Conservation (phyloP, 2,329 filamentous ascomycete genomes). For the Neonectria punicea region DNA sequence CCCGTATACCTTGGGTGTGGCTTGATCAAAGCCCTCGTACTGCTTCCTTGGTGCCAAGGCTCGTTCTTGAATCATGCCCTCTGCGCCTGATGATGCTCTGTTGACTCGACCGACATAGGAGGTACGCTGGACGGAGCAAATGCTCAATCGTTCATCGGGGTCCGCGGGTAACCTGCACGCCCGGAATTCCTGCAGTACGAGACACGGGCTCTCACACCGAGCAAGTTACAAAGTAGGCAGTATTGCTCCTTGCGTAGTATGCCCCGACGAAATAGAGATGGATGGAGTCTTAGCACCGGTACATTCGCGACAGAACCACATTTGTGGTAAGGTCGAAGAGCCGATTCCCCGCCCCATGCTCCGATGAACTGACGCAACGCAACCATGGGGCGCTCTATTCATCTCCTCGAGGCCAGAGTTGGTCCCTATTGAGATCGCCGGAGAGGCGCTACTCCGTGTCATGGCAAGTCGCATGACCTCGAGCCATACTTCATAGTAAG, state of each 20-base stretch:
- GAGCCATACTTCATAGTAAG: not conserved
- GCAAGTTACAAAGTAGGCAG: too few species aligned
- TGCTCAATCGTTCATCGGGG: not conserved
- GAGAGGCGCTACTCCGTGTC: not conserved
- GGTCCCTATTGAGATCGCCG: not conserved
- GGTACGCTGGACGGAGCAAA: not conserved
- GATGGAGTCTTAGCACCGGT: not conserved
- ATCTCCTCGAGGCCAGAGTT: not conserved
- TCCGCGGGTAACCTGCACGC: not conserved
- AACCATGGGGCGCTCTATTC: not conserved
- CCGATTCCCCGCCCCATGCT: constrained; percentile 16
- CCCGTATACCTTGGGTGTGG: constrained; percentile 19
- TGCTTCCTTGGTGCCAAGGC: constrained; percentile 2
- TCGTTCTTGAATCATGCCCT: constrained; percentile 2
- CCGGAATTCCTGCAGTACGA: not conserved
- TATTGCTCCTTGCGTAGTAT: not conserved
- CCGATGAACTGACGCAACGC: constrained; percentile 10
- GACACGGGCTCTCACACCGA: not conserved
- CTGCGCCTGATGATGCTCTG: not conserved
- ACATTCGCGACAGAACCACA: constrained; percentile 1
- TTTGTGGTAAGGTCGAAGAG: constrained; percentile 7
- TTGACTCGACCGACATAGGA: constrained; percentile 7
- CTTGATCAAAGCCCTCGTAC: not conserved
- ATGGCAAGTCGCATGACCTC: constrained; percentile 13
- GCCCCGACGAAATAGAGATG: not conserved